phyloP scores from a whole-genome alignment of 768 basidiomycete genomes.

The Fistulinella prunicolor region DNA sequence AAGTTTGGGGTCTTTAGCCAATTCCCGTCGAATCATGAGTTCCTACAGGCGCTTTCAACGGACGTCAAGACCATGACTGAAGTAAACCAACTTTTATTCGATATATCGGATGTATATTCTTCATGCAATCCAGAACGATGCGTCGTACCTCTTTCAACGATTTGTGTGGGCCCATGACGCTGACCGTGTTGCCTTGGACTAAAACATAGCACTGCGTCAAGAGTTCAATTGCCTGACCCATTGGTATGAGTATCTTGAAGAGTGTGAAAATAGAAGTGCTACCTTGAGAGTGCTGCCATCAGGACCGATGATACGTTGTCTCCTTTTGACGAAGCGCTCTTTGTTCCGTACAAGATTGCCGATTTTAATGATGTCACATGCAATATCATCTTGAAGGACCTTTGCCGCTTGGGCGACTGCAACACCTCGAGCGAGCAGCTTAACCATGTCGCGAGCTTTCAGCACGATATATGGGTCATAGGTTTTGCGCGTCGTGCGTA shows the following conservation, averaged over 20 bases:
- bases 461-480: constrained; percentile 95
- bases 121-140: constrained; percentile 99
- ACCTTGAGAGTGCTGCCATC: constrained; percentile 98
- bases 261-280: neutral
- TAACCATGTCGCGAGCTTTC: constrained; percentile 94
- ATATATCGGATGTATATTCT: constrained; percentile 98
- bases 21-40: constrained; percentile 96
- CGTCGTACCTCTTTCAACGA: constrained; percentile 93
- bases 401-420: constrained; percentile 82
- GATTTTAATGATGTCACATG: constrained; percentile 98
- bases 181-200: constrained; percentile 97
- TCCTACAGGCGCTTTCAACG: constrained; percentile 50
- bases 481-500: constrained; percentile 94
- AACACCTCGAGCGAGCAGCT: constrained; percentile 91
- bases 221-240: constrained; percentile 85
- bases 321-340: constrained; percentile 92
- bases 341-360: constrained; percentile 93
- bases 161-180: constrained; percentile 96
- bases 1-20: constrained; percentile 96
- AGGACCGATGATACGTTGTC: constrained; percentile 96
- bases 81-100: constrained; percentile 76
- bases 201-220: constrained; percentile 96
- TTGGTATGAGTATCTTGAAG: constrained; percentile 4
- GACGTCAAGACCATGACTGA: neutral
- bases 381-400: constrained; percentile 83